These are phyloP conservation scores for Teratosphaeria zuluensis DNA, from an alignment of 2,329 filamentous ascomycete genomes.

Conservation along the genomic window DNA sequence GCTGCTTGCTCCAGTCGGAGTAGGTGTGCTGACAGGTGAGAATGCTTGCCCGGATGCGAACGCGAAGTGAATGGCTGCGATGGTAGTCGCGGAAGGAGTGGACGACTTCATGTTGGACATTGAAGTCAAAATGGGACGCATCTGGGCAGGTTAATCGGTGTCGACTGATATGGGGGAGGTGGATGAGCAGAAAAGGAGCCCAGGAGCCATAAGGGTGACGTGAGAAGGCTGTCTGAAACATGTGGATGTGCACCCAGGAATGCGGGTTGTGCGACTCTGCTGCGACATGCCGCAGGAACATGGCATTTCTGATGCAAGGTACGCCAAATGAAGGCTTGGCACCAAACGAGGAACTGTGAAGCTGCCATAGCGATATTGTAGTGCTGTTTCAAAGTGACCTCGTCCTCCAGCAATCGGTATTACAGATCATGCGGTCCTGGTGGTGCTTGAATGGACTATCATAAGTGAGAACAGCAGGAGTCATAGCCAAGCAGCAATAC, in stretches of 20 bases:
- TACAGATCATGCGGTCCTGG: not conserved
- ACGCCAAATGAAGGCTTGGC: not conserved
- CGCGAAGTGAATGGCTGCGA: not conserved
- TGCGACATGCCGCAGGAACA: not conserved
- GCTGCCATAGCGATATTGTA: no score
- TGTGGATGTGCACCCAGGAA: conserved; percentile 2
- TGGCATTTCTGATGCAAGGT: not conserved
- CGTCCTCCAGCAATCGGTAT: not conserved
- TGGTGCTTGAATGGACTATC: not conserved
- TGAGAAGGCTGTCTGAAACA: conserved; percentile 1
- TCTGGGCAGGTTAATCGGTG: no score
- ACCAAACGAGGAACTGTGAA: not conserved
- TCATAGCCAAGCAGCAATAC: no score
- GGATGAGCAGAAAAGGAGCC: not conserved
- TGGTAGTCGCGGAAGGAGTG: not conserved
- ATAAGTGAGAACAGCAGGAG: no score
- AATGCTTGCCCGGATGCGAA: not conserved
- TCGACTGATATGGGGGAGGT: no score
- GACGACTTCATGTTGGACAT: conserved; percentile 1
- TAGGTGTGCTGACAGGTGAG: not conserved
- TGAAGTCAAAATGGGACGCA: not conserved
- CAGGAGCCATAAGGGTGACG: not conserved
- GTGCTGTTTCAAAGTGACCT: not conserved
- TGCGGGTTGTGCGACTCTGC: conserved; percentile 1
- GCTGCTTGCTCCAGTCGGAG: not conserved